Conservation (phyloP, 139 green algal species). For the Chlorella vulgaris region DNA sequence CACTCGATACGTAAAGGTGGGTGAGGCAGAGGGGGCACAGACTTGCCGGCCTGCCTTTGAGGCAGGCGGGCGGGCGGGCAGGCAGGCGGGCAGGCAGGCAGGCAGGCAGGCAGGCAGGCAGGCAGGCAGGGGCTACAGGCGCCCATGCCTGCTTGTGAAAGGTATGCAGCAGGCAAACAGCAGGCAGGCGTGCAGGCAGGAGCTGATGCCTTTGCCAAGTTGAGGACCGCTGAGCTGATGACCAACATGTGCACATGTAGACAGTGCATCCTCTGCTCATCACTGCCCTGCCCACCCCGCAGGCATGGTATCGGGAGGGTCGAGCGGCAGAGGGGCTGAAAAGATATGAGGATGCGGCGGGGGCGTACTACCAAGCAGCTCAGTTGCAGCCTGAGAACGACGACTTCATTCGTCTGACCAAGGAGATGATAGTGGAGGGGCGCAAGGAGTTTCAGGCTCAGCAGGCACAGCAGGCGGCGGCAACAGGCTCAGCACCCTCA, state of each 20-base stretch:
- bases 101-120: too few species aligned
- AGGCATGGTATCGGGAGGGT: constrained; percentile 57
- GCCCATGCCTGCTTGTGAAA: too few species aligned
- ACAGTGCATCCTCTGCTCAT: too few species aligned
- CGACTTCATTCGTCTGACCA: constrained; percentile 25
- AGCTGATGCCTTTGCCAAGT: too few species aligned
- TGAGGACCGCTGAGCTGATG: too few species aligned
- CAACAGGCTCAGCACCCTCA: neutral
- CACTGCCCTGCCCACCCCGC: neutral
- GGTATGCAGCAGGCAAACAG: too few species aligned
- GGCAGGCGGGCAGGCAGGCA: too few species aligned
- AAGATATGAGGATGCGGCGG: constrained; percentile 48
- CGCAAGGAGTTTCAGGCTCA: constrained; percentile 12
- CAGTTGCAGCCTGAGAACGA: constrained; percentile 31
- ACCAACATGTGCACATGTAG: too few species aligned
- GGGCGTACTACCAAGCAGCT: constrained; percentile 36
- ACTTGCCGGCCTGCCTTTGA: neutral
- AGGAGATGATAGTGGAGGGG: constrained; percentile 20
- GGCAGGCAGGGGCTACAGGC: too few species aligned
- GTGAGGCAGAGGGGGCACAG: neutral
- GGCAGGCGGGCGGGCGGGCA: too few species aligned
- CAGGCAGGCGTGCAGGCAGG: too few species aligned
- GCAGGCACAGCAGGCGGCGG: constrained; percentile 3
- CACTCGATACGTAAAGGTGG: constrained; percentile 44
- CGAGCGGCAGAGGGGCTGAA: constrained; percentile 39